phyloP scores from a whole-genome alignment of 2,329 filamentous ascomycete genomes.

The Elsinoe australis region DNA sequence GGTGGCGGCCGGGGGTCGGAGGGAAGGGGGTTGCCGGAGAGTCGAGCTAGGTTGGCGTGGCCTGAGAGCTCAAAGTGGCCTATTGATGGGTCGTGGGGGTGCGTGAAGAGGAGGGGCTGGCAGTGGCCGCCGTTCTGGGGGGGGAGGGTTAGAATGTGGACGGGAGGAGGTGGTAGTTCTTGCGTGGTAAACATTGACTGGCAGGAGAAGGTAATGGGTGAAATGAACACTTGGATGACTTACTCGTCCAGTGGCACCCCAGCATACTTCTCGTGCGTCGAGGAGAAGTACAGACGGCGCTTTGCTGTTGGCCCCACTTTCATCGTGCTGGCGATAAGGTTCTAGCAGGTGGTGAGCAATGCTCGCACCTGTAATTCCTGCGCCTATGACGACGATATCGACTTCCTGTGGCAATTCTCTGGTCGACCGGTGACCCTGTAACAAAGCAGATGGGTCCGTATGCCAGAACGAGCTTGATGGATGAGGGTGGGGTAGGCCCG shows the following conservation, averaged over 20 bases:
- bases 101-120: constrained; percentile 60
- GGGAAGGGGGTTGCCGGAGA: constrained; percentile 29
- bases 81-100: constrained; percentile 46
- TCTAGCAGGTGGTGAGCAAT: constrained; percentile 50
- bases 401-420: constrained; percentile 52
- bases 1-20: neutral
- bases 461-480: constrained; percentile 69
- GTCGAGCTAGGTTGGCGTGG: constrained; percentile 51
- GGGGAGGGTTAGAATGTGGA: no score
- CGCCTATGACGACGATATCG: constrained; percentile 66
- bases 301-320: constrained; percentile 39
- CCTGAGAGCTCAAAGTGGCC: constrained; percentile 66
- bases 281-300: constrained; percentile 59
- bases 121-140: constrained; percentile 60
- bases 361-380: constrained; percentile 68
- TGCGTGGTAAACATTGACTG: no score
- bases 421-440: constrained; percentile 63
- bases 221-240: constrained; percentile 30
- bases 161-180: no score
- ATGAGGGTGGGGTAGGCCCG: constrained; percentile 49
- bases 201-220: constrained; percentile 18
- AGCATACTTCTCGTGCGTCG: constrained; percentile 72
- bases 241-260: constrained; percentile 74
- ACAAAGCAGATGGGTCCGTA: constrained; percentile 53
- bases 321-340: constrained; percentile 18